Percentiles rank a stretch among this genome's conserved stretches.
These are phyloP conservation scores for Scytalidium lignicola DNA, from an alignment of 2,329 filamentous ascomycete genomes.

Conservation along the genomic window DNA sequence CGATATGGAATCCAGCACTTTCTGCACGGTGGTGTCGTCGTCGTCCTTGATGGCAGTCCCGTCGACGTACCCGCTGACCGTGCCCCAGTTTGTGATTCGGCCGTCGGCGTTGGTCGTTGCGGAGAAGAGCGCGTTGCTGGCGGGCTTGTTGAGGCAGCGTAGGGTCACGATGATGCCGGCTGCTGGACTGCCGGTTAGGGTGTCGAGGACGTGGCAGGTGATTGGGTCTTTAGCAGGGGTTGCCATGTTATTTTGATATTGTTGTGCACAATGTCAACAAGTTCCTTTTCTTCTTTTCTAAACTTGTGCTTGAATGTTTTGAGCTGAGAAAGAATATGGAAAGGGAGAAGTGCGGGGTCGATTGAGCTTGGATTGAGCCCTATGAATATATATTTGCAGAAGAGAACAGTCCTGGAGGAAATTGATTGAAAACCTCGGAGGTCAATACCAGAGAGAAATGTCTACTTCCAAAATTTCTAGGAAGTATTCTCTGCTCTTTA, in stretches of 20 bases:
- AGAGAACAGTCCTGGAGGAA: no score
- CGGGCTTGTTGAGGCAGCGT: constrained; percentile 22
- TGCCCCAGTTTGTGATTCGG: constrained; percentile 64
- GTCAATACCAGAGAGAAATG: no score
- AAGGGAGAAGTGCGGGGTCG: background rate
- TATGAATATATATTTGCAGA: no score
- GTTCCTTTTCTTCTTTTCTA: no score
- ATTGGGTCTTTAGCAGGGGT: constrained; percentile 50
- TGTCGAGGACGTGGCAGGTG: constrained; percentile 85
- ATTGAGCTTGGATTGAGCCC: background rate
- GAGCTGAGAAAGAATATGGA: no score
- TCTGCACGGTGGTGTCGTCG: constrained; percentile 51
- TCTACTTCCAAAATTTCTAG: no score
- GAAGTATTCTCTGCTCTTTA: no score
- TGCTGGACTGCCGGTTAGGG: constrained; percentile 66
- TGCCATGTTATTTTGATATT: no score
- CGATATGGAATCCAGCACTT: constrained; percentile 40
- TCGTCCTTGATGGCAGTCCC: constrained; percentile 48
- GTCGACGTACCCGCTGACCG: background rate
- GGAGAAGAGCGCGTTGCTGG: constrained; percentile 45
- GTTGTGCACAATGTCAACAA: no score
- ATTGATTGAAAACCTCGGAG: no score
- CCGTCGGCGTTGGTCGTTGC: constrained; percentile 73
- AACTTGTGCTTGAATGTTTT: no score
- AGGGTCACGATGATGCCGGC: constrained; percentile 55